Conservation (phyloP, 2,329 filamentous ascomycete species). For the Fusarium buxicola region DNA sequence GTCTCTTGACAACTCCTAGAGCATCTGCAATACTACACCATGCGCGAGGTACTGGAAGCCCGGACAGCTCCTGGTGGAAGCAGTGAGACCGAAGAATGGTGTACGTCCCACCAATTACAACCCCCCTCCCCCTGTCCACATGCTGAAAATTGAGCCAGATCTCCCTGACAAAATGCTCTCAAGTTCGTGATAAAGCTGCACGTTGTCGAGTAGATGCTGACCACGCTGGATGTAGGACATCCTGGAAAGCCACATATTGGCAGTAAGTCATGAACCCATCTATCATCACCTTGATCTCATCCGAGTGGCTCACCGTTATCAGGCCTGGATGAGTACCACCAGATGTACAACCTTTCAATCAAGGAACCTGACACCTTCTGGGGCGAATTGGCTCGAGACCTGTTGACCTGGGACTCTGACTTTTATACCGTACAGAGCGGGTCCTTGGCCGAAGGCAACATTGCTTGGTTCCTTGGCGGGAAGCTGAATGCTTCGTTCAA, state of each 20-base stretch:
- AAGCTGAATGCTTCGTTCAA: slow-evolving; percentile 94
- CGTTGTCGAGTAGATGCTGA: slow-evolving; percentile 13
- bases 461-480: slow-evolving; percentile 91
- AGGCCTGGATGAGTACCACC: slow-evolving; percentile 72
- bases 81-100: slow-evolving; percentile 27
- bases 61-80: slow-evolving; percentile 5
- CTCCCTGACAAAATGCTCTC: slow-evolving; percentile 38
- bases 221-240: slow-evolving; percentile 21
- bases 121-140: background rate
- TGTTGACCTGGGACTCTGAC: slow-evolving; percentile 87
- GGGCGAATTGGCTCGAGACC: slow-evolving; percentile 82
- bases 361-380: slow-evolving; percentile 87
- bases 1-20: slow-evolving; percentile 4
- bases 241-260: slow-evolving; percentile 37
- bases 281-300: background rate
- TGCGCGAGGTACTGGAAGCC: slow-evolving; percentile 21
- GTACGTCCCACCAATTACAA: slow-evolving; percentile 17
- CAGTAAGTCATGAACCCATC: slow-evolving; percentile 15
- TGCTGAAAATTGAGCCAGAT: slow-evolving; percentile 17
- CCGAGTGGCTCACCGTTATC: accelerated
- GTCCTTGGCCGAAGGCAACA: slow-evolving; percentile 79
- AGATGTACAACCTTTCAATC: slow-evolving; percentile 81
- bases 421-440: slow-evolving; percentile 88
- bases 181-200: slow-evolving; percentile 23
- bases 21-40: slow-evolving; percentile 5